Conservation (phyloP, 202 grass and related monocot species). For the Alloteropsis angusta region DNA sequence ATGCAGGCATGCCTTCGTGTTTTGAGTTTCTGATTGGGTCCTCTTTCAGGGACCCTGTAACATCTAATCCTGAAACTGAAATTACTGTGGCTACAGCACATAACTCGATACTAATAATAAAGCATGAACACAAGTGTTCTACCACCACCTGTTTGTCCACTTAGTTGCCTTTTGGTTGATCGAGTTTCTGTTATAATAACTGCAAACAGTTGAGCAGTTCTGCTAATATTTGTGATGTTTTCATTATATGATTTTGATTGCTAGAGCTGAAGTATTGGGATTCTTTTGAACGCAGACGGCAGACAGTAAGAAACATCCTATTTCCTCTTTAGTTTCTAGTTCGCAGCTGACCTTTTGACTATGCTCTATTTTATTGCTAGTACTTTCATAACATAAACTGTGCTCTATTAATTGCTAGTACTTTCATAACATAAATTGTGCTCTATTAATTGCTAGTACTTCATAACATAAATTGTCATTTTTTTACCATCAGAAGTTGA, state of each 20-base stretch:
- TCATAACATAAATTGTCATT: background rate
- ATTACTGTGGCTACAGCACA: background rate
- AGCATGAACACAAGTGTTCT: background rate
- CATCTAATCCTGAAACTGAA: background rate
- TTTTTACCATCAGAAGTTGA: background rate
- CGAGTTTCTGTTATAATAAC: background rate
- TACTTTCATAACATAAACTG: no score
- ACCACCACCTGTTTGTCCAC: background rate
- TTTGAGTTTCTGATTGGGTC: background rate
- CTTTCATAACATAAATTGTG: background rate
- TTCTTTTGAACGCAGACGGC: background rate
- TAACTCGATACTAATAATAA: background rate
- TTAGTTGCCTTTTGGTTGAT: background rate
- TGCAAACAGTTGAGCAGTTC: constrained; percentile 1
- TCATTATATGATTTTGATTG: constrained; percentile 20
- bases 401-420: background rate
- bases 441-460: background rate
- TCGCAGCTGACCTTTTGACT: background rate
- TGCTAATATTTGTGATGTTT: background rate
- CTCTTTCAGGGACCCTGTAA: background rate
- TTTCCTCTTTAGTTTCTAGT: background rate
- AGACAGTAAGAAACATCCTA: background rate
- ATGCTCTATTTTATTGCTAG: background rate
- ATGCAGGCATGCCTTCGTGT: background rate
- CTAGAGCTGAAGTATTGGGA: constrained; percentile 19